Conservation (phyloP, 352 stramenopile species). For the Thraustotheca clavata region DNA sequence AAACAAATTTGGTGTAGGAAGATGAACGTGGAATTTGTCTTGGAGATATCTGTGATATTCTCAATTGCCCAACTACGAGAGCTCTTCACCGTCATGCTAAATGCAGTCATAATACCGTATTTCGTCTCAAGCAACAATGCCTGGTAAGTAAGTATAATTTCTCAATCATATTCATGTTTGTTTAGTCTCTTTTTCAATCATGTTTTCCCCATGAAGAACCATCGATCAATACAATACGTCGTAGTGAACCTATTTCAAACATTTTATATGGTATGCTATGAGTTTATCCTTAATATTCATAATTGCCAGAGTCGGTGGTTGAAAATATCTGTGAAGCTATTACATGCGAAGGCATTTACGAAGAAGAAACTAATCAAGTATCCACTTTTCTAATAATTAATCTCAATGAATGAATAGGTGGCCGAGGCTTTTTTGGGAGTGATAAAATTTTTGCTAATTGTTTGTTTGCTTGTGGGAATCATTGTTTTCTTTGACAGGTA, state of each 20-base stretch:
- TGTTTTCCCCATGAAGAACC: constrained; percentile 18
- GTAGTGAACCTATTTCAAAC: constrained; percentile 4
- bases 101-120: constrained; percentile 3
- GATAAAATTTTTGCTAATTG: neutral
- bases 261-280: constrained; percentile 1
- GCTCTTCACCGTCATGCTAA: constrained; percentile 7
- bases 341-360: neutral
- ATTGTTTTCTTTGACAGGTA: constrained; percentile 10
- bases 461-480: neutral
- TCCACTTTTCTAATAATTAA: no score
- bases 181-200: constrained; percentile 11
- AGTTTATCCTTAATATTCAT: neutral
- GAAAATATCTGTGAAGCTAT: constrained; percentile 14
- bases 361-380: neutral
- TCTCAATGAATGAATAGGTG: no score
- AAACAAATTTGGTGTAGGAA: neutral
- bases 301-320: neutral
- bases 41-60: constrained; percentile 13
- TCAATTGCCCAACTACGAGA: constrained; percentile 11
- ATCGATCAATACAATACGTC: constrained; percentile 13
- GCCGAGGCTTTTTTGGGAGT: neutral
- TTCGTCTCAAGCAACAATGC: constrained; percentile 13
- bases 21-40: constrained; percentile 9
- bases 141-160: neutral
- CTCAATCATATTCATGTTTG: neutral